Percentiles rank a stretch among this genome's conserved stretches.
Evolutionary conservation across 2,329 filamentous ascomycete genomes (phyloP).

Genomic region (Diaporthe longicolla): DNA sequence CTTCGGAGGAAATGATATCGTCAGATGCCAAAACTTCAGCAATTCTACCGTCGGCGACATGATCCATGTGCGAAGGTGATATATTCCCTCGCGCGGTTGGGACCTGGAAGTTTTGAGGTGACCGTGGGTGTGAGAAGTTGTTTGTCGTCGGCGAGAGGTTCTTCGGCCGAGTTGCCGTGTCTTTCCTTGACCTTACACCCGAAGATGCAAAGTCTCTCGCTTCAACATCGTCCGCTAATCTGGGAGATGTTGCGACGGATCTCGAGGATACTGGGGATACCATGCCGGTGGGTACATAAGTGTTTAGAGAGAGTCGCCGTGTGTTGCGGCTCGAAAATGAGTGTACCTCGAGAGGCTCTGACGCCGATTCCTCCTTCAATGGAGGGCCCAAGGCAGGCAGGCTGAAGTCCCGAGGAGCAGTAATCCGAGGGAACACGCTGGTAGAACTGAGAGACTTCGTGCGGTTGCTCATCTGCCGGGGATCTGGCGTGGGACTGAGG

Average conservation of each 20-base stretch:
- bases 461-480: neutral
- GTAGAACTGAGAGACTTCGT: neutral
- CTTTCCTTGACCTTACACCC: neutral
- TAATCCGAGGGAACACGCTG: neutral
- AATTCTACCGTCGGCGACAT: neutral
- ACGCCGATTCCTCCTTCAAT: neutral
- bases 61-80: neutral
- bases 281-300: slow-evolving; percentile 38
- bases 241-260: slow-evolving; percentile 2
- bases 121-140: slow-evolving; percentile 36
- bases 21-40: neutral
- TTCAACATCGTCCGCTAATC: neutral
- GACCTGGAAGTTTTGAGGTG: slow-evolving; percentile 7
- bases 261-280: slow-evolving; percentile 4
- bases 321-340: slow-evolving; percentile 34
- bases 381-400: neutral
- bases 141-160: slow-evolving; percentile 21
- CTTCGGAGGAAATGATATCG: neutral
- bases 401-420: neutral
- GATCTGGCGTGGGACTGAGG: slow-evolving; percentile 9
- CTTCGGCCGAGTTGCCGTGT: neutral
- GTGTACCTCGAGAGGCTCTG: neutral
- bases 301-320: slow-evolving; percentile 22
- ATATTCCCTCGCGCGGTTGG: neutral
- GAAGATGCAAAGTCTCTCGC: slow-evolving; percentile 19